These are phyloP conservation scores for Celoporthe dispersa DNA, from an alignment of 2,329 filamentous ascomycete species.

Conservation along the genomic window DNA sequence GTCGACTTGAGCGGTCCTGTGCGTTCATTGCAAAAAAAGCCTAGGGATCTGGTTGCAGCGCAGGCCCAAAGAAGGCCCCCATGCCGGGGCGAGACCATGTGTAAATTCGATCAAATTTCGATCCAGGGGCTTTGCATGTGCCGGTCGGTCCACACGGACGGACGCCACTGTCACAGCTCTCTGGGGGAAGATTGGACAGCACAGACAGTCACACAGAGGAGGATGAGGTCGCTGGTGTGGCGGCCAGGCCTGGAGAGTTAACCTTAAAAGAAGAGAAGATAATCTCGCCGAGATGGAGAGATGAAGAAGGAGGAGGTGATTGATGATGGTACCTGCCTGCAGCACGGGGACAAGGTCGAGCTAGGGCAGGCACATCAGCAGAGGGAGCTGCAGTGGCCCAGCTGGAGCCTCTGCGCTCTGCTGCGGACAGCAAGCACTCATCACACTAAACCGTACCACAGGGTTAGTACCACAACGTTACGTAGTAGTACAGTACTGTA, in stretches of 20 bases:
- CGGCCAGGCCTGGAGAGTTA: neutral
- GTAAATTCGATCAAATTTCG: neutral
- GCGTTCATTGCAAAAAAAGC: too few relatives aligned
- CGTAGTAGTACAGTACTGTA: neutral
- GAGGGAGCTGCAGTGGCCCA: neutral
- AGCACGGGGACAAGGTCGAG: too few relatives aligned
- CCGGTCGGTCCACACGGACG: neutral
- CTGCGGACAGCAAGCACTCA: neutral
- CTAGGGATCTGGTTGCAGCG: neutral
- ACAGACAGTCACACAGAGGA: neutral
- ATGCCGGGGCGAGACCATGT: neutral
- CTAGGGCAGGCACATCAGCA: too few relatives aligned
- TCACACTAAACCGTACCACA: too few relatives aligned
- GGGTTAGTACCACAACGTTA: neutral
- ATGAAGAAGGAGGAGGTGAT: neutral
- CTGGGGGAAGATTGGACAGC: too few relatives aligned
- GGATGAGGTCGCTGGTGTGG: neutral
- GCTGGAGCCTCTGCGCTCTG: neutral
- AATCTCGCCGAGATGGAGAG: neutral
- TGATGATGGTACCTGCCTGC: too few relatives aligned
- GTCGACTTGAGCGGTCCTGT: too few relatives aligned
- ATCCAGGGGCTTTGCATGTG: conserved; percentile 7
- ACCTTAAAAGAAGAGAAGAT: neutral
- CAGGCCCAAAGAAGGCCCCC: neutral
- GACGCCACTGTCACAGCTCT: neutral